Conservation (phyloP, 768 basidiomycete genomes). For the Collybiopsis luxurians region DNA sequence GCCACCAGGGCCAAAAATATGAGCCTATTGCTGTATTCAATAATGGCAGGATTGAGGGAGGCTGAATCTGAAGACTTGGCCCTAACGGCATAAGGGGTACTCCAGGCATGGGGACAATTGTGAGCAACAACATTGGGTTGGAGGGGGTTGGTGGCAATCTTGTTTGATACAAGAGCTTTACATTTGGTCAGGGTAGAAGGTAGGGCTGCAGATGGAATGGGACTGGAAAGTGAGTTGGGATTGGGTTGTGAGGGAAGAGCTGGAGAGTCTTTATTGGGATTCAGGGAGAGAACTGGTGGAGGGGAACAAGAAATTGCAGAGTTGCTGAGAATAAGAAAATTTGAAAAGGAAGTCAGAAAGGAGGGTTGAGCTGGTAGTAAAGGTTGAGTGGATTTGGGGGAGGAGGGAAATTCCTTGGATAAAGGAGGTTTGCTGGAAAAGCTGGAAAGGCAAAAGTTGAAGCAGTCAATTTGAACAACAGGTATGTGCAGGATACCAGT, state of each 20-base stretch:
- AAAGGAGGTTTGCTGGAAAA: too few relatives aligned
- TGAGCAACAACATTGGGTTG: not conserved
- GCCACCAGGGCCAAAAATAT: slow-evolving; percentile 5
- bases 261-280: too few relatives aligned
- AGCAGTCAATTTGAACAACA: too few relatives aligned
- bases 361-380: slow-evolving; percentile 18
- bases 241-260: too few relatives aligned
- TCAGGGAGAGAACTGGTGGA: slow-evolving; percentile 27
- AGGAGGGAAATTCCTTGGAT: slow-evolving; percentile 30
- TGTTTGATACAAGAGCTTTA: not conserved
- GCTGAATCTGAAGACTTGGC: not conserved
- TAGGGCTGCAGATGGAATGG: too few relatives aligned
- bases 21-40: not conserved
- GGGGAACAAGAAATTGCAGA: slow-evolving; percentile 26
- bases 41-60: not conserved
- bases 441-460: too few relatives aligned
- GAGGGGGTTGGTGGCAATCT: not conserved
- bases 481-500: not conserved
- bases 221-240: too few relatives aligned
- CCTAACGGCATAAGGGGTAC: not conserved
- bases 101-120: not conserved
- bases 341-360: slow-evolving; percentile 8
- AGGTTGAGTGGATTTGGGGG: slow-evolving; percentile 27
- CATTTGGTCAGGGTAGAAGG: too few relatives aligned
- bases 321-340: slow-evolving; percentile 14